A percentile compares a stretch with the other conserved stretches of the same genome.
Evolutionary conservation across 208 protist genomes (phyloP).

Genomic region (Leishmania major): DNA sequence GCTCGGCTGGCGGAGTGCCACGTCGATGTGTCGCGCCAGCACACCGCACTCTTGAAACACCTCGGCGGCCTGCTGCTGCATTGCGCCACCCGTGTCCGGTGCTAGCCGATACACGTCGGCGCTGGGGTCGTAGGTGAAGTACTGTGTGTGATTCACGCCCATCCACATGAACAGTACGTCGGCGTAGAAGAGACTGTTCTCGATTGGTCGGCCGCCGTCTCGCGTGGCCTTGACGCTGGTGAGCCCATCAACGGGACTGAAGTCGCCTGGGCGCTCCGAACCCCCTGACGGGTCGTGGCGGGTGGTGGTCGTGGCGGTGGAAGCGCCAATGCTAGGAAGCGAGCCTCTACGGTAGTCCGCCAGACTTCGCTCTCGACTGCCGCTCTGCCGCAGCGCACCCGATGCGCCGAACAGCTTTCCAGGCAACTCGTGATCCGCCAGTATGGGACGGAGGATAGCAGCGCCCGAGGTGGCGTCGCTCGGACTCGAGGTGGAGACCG

Average conservation of each 20-base stretch:
- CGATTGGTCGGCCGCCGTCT: slow-evolving; percentile 22
- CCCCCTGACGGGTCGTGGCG: background rate
- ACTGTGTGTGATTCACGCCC: slow-evolving; percentile 51
- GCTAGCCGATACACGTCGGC: slow-evolving; percentile 34
- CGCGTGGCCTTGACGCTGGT: background rate
- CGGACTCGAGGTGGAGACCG: background rate
- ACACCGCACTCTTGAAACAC: slow-evolving; percentile 48
- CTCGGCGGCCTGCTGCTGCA: slow-evolving; percentile 39
- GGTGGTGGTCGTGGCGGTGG: background rate
- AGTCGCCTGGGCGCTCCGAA: background rate
- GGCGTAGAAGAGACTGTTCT: slow-evolving; percentile 42
- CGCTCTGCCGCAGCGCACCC: slow-evolving; percentile 5
- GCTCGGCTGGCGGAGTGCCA: slow-evolving; percentile 33
- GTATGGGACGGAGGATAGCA: background rate
- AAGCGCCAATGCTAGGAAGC: slow-evolving; percentile 8
- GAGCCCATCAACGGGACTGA: background rate
- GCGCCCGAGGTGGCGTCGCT: background rate
- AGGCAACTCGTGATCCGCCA: slow-evolving; percentile 19
- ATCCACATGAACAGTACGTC: slow-evolving; percentile 77
- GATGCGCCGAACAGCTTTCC: slow-evolving; percentile 19
- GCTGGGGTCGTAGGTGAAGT: slow-evolving; percentile 36
- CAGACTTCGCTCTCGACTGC: slow-evolving; percentile 5
- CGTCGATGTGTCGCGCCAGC: slow-evolving; percentile 47
- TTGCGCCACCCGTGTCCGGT: slow-evolving; percentile 20
- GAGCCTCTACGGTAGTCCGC: slow-evolving; percentile 7